A percentile compares a stretch with the other conserved stretches of the same genome.
These are phyloP conservation scores for Leucocoprinus leucothites DNA, from an alignment of 768 basidiomycete genomes.

Conservation along the genomic window DNA sequence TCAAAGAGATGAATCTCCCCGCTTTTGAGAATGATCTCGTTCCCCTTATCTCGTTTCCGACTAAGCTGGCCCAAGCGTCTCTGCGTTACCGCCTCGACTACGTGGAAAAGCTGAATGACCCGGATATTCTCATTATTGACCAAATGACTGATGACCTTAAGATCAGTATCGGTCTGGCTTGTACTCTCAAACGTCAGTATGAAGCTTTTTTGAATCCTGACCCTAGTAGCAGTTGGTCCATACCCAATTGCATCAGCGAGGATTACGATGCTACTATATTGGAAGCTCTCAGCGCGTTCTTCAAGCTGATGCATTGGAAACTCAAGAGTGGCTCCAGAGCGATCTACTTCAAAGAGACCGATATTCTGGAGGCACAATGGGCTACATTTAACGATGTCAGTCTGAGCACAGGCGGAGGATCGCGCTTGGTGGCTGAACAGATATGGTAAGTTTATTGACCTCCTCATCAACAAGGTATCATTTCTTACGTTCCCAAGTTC, in stretches of 20 bases:
- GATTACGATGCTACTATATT: constrained; percentile 90
- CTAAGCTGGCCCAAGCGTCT: constrained; percentile 88
- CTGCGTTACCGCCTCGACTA: constrained; percentile 88
- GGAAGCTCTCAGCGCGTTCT: constrained; percentile 85
- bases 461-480: neutral
- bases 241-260: constrained; percentile 84
- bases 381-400: constrained; percentile 92
- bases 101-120: constrained; percentile 83
- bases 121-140: constrained; percentile 87
- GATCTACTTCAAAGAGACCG: constrained; percentile 97
- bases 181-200: constrained; percentile 93
- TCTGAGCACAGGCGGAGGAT: constrained; percentile 82
- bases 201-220: constrained; percentile 89
- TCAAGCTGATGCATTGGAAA: constrained; percentile 93
- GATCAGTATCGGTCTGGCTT: constrained; percentile 86
- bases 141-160: constrained; percentile 93
- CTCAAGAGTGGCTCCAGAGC: constrained; percentile 89
- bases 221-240: constrained; percentile 80
- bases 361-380: constrained; percentile 96
- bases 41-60: constrained; percentile 94
- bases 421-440: constrained; percentile 90
- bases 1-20: constrained; percentile 88
- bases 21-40: constrained; percentile 87
- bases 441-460: constrained; percentile 64
- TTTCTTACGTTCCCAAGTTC: constrained; percentile 47